Evolutionary conservation across 768 basidiomycete species (phyloP), one percentile per base, ranked within the genome.

Genomic region (Dioszegia aurantiaca): DNA sequence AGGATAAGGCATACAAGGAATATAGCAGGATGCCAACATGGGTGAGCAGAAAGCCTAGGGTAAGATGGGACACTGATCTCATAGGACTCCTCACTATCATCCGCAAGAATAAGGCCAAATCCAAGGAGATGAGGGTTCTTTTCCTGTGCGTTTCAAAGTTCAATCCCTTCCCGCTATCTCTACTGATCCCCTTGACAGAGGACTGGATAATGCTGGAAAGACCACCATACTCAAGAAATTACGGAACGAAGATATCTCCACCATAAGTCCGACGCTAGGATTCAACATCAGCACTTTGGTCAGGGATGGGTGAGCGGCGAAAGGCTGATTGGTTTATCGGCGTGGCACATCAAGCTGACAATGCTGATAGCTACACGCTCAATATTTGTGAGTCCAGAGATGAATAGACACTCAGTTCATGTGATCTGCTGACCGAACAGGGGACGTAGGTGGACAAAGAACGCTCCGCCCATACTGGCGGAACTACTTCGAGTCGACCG

Each of bases 251-350:
- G 89, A 94, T 77, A 90, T 94, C 65, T 82, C 81, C 69, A 83
- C 81, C 51, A 85, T 98, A 55, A 90, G 87, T 69, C 95, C 95
- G 1, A 98, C 95, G 10, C 80, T 99, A 14, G 95, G 95, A 11
- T 99, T 99, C 82, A 95, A 98, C 77, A 99, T 98, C 82, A 94
- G 93, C 81, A 95, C 94, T 5, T 90, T 98, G 69, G 80, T 85
- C 26, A 88, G 95, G 77, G 83, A 87, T 78, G 88, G 87, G 90
- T 97, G 77, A 77, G 83, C 30, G 8, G 2, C 42, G 14, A 19
- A 45, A 24, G 26, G 44, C 33, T 6, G 33, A 33, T 28, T n/a
- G n/a, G n/a, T n/a, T n/a, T n/a, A n/a, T n/a, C n/a, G n/a, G n/a
- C n/a, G n/a, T n/a, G n/a, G n/a, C n/a, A n/a, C n/a, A n/a, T n/a